These are phyloP conservation scores for Candida pseudocylindracea DNA, from an alignment of 1,139 yeast genomes.

Conservation along the genomic window DNA sequence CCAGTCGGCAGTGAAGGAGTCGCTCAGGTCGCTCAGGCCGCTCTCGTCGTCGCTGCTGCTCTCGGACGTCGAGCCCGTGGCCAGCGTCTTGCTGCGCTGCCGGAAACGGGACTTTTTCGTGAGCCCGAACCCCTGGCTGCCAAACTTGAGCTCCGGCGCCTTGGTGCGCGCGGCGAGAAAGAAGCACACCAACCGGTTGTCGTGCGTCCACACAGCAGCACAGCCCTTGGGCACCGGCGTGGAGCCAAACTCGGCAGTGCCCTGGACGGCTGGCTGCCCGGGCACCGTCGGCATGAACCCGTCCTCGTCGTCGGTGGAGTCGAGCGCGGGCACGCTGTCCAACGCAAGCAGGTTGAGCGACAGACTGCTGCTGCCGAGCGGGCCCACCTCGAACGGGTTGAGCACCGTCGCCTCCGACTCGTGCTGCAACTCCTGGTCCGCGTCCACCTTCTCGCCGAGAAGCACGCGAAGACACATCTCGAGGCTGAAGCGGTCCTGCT, in stretches of 20 bases:
- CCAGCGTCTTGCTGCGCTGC: neutral
- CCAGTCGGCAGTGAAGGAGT: neutral
- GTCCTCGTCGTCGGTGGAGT: slow-evolving; percentile 7
- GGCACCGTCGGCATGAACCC: slow-evolving; percentile 1
- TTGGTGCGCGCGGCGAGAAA: slow-evolving; percentile 15
- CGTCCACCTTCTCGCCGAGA: slow-evolving; percentile 57
- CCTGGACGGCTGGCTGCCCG: neutral
- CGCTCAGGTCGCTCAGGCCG: neutral
- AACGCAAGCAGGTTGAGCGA: slow-evolving; percentile 13
- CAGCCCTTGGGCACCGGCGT: slow-evolving; percentile 88
- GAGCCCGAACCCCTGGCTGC: neutral
- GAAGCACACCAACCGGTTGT: slow-evolving; percentile 65
- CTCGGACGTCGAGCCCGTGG: neutral
- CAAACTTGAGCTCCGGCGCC: too few relatives aligned
- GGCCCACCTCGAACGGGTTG: slow-evolving; percentile 13
- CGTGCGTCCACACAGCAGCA: slow-evolving; percentile 73
- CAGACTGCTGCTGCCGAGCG: slow-evolving; percentile 23
- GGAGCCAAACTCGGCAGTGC: slow-evolving; percentile 20
- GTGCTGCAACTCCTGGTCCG: slow-evolving; percentile 13
- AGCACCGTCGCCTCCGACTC: slow-evolving; percentile 3
- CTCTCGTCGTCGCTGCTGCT: neutral
- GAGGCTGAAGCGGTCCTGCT: slow-evolving; percentile 39
- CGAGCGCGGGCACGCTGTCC: slow-evolving; percentile 1
- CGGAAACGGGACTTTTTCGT: neutral
- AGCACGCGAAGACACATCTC: slow-evolving; percentile 63